These are phyloP conservation scores for Aphanomyces astaci DNA, from an alignment of 352 stramenopile species.

Conservation along the genomic window DNA sequence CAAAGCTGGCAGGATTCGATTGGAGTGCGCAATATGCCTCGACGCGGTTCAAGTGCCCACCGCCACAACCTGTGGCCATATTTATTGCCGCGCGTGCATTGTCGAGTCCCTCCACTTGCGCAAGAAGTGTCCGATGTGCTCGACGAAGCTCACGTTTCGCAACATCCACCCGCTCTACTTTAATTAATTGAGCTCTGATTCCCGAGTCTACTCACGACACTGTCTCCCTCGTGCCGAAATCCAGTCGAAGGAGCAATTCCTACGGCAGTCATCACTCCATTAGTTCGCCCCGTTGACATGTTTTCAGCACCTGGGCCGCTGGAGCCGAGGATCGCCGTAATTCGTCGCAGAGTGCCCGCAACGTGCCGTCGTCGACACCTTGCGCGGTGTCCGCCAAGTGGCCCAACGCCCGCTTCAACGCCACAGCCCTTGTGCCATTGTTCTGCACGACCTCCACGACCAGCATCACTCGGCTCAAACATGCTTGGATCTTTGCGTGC, in stretches of 20 bases:
- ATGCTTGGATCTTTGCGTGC: not conserved
- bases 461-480: not conserved
- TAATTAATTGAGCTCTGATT: constrained; percentile 12
- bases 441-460: not conserved
- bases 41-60: constrained; percentile 57
- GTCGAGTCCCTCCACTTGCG: constrained; percentile 81
- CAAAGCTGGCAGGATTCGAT: not conserved
- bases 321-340: not conserved
- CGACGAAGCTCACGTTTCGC: constrained; percentile 25
- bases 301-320: not conserved
- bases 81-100: constrained; percentile 89
- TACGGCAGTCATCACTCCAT: no score
- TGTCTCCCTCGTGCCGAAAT: no score
- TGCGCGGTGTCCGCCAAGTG: not conserved
- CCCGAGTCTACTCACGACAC: no score
- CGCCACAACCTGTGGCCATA: constrained; percentile 80
- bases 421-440: not conserved
- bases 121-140: constrained; percentile 84
- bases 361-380: not conserved
- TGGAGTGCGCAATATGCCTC: constrained; percentile 78
- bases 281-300: no score
- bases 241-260: constrained; percentile 2
- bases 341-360: not conserved
- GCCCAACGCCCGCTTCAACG: not conserved
- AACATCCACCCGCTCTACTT: not conserved